Conservation (phyloP, 495 filamentous ascomycete genomes). For the Aspergillus heteromorphus region DNA sequence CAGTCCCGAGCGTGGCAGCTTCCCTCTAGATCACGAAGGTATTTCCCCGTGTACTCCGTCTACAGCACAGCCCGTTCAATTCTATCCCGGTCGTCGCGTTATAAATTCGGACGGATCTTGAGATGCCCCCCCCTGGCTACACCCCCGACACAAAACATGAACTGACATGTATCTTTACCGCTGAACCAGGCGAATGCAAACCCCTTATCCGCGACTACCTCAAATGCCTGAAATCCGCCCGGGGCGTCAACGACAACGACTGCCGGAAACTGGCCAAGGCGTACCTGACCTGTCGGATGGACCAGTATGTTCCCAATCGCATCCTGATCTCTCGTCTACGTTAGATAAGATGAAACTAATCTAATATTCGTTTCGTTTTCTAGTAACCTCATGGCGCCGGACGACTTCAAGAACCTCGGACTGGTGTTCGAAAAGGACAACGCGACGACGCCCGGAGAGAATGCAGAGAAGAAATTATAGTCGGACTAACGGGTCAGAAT, state of each 20-base stretch:
- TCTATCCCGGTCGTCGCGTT: too few species aligned
- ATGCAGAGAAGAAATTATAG: constrained; percentile 3
- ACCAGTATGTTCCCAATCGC: constrained; percentile 57
- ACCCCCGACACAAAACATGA: constrained; percentile 17
- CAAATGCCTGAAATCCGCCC: constrained; percentile 71
- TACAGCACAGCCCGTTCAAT: background rate
- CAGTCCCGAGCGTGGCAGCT: constrained; percentile 91
- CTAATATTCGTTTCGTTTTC: background rate
- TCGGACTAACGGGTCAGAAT: background rate
- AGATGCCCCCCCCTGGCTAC: background rate
- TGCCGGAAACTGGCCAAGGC: constrained; percentile 81
- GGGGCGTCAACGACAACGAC: constrained; percentile 77
- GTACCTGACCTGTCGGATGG: constrained; percentile 91
- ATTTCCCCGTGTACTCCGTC: constrained; percentile 7
- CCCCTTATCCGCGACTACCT: constrained; percentile 78
- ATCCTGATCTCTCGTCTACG: background rate
- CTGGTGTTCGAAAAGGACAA: constrained; percentile 54
- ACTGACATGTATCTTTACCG: constrained; percentile 73
- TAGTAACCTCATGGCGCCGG: constrained; percentile 92
- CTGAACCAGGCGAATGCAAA: constrained; percentile 83
- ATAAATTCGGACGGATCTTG: too few species aligned
- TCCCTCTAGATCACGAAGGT: constrained; percentile 95
- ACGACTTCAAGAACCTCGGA: constrained; percentile 89
- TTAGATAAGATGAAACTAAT: constrained; percentile 9
- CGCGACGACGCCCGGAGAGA: background rate